Evolutionary conservation across 2,329 filamentous ascomycete species (phyloP).

Genomic region (Cladosporium oxysporum): DNA sequence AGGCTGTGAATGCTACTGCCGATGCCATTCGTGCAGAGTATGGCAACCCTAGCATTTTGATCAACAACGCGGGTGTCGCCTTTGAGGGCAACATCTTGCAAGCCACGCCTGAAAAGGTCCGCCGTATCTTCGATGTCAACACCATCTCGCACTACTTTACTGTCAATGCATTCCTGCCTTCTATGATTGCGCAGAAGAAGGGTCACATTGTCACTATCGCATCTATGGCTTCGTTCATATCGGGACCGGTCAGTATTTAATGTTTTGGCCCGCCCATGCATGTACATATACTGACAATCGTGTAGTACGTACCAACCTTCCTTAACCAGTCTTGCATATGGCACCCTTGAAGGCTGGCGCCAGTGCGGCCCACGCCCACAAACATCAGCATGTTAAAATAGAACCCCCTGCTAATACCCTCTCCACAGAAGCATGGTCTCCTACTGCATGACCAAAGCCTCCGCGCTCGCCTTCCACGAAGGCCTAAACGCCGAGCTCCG

Average conservation of each 20-base stretch:
- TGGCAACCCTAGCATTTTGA: slow-evolving; percentile 49
- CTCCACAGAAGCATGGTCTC: slow-evolving; percentile 40
- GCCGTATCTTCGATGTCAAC: slow-evolving; percentile 56
- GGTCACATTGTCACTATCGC: slow-evolving; percentile 61
- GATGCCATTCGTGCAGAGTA: slow-evolving; percentile 42
- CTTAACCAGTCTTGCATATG: background rate
- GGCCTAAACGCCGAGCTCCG: slow-evolving; percentile 45
- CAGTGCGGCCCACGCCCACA: background rate
- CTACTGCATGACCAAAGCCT: slow-evolving; percentile 56
- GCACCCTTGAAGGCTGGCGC: background rate
- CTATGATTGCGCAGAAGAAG: slow-evolving; percentile 53
- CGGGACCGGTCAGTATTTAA: slow-evolving; percentile 6
- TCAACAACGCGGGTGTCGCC: slow-evolving; percentile 55
- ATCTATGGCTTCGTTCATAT: slow-evolving; percentile 53
- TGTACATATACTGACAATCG: background rate
- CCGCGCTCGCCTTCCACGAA: slow-evolving; percentile 57
- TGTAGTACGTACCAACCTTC: background rate
- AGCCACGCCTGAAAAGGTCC: slow-evolving; percentile 46
- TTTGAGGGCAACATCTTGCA: slow-evolving; percentile 51
- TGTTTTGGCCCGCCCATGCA: background rate
- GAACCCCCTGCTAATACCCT: background rate
- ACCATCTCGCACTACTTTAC: slow-evolving; percentile 53
- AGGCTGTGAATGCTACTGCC: slow-evolving; percentile 47
- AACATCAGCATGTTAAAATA: background rate
- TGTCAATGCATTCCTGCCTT: slow-evolving; percentile 54